These are phyloP conservation scores for Iris macrosiphon DNA, from an alignment of 106 monocot genomes.

Conservation along the genomic window DNA sequence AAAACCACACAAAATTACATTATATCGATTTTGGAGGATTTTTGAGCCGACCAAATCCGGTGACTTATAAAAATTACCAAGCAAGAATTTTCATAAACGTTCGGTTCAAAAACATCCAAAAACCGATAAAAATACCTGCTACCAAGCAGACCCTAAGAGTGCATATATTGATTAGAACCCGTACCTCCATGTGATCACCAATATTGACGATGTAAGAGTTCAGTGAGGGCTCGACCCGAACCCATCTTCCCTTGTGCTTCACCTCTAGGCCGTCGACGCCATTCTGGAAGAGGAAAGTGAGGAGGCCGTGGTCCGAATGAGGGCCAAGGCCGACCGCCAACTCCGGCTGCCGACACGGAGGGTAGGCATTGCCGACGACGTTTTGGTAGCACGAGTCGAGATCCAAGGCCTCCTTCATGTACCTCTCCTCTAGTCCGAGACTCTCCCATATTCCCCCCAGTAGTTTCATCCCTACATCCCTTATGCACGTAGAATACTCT, in stretches of 20 bases:
- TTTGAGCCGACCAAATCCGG: too few relatives aligned
- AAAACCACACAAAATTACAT: too few relatives aligned
- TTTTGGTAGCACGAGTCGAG: constrained; percentile 30
- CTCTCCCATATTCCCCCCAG: constrained; percentile 39
- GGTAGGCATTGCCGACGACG: constrained; percentile 36
- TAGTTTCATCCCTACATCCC: constrained; percentile 32
- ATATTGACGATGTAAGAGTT: constrained; percentile 51
- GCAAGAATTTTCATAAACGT: too few relatives aligned
- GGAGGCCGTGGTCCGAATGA: constrained; percentile 69
- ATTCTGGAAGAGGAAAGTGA: constrained; percentile 59
- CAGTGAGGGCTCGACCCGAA: constrained; percentile 31
- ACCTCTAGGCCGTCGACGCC: constrained; percentile 59
- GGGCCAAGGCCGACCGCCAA: constrained; percentile 35
- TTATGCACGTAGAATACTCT: constrained; percentile 25
- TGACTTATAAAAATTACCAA: too few relatives aligned
- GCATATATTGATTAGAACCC: too few relatives aligned
- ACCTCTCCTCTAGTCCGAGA: constrained; percentile 35
- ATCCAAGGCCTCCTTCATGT: constrained; percentile 26
- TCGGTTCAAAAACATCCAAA: too few relatives aligned
- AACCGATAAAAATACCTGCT: too few relatives aligned
- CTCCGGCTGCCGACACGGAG: constrained; percentile 47
- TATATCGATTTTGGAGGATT: too few relatives aligned
- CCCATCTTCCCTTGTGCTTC: constrained; percentile 42
- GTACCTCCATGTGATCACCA: constrained; percentile 77
- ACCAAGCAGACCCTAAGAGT: too few relatives aligned